Evolutionary conservation across 164 flowering plant species (phyloP).

Genomic region (Taxillus chinensis): DNA sequence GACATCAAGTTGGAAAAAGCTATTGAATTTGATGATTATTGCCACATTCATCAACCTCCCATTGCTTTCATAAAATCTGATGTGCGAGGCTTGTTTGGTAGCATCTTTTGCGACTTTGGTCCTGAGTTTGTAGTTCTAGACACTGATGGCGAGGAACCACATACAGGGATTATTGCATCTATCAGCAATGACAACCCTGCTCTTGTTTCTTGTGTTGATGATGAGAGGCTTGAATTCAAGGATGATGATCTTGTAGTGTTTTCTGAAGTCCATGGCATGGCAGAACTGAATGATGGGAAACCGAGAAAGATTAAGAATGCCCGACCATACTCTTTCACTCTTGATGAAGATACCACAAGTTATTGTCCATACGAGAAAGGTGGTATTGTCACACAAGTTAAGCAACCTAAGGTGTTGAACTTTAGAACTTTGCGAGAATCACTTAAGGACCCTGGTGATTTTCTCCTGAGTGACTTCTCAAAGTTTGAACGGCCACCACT

Average conservation of each 20-base stretch:
- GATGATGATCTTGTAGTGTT: constrained; percentile 88
- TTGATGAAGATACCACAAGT: constrained; percentile 78
- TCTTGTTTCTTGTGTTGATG: constrained; percentile 74
- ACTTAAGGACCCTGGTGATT: constrained; percentile 71
- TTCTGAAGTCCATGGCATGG: constrained; percentile 83
- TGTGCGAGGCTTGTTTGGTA: constrained; percentile 81
- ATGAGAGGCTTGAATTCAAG: constrained; percentile 80
- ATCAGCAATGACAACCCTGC: constrained; percentile 79
- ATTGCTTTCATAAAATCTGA: constrained; percentile 74
- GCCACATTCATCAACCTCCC: constrained; percentile 71
- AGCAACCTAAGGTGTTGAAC: constrained; percentile 67
- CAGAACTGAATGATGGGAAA: constrained; percentile 74
- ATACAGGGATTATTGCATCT: constrained; percentile 79
- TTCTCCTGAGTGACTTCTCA: constrained; percentile 73
- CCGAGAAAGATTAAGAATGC: constrained; percentile 66
- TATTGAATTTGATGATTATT: constrained; percentile 63
- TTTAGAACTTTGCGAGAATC: constrained; percentile 67
- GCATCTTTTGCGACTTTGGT: constrained; percentile 78
- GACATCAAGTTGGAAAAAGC: constrained; percentile 57
- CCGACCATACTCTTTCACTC: constrained; percentile 59
- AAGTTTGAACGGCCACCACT: constrained; percentile 80
- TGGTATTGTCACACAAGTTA: constrained; percentile 87
- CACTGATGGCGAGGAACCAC: constrained; percentile 85
- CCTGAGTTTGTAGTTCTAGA: constrained; percentile 69
- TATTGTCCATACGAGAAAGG: constrained; percentile 57